Conservation (phyloP, 148 eudicot genomes). For the Rhododendron griersonianum region DNA sequence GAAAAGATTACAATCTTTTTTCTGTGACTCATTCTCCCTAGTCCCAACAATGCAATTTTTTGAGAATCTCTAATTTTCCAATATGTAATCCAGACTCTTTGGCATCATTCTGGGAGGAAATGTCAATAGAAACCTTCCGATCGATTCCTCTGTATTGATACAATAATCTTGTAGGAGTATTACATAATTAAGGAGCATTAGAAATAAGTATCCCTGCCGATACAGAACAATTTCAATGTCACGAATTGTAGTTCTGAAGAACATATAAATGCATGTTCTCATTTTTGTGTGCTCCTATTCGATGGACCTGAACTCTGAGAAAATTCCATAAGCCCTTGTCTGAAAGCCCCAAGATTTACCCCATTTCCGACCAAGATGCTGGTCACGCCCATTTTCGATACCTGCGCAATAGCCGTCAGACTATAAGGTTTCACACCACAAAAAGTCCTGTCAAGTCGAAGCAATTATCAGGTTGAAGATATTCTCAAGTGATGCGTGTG, state of each 20-base stretch:
- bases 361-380: conserved; percentile 68
- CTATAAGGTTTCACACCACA: conserved; percentile 16
- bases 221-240: background rate
- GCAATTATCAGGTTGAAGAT: background rate
- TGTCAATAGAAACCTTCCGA: background rate
- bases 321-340: conserved; percentile 56
- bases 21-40: background rate
- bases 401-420: conserved; percentile 50
- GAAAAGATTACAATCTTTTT: no score
- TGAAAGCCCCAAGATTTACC: conserved; percentile 61
- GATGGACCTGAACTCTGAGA: conserved; percentile 39
- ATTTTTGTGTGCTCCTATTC: background rate
- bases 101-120: background rate
- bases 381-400: conserved; percentile 75
- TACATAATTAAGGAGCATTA: background rate
- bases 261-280: background rate
- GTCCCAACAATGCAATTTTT: background rate
- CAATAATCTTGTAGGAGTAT: background rate
- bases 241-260: background rate
- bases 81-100: background rate
- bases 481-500: background rate
- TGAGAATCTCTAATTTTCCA: background rate
- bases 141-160: background rate
- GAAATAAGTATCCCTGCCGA: conserved; percentile 1
- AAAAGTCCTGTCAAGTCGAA: background rate